These are phyloP conservation scores for Rhododendron simsii DNA, from an alignment of 148 eudicot species.

Conservation along the genomic window DNA sequence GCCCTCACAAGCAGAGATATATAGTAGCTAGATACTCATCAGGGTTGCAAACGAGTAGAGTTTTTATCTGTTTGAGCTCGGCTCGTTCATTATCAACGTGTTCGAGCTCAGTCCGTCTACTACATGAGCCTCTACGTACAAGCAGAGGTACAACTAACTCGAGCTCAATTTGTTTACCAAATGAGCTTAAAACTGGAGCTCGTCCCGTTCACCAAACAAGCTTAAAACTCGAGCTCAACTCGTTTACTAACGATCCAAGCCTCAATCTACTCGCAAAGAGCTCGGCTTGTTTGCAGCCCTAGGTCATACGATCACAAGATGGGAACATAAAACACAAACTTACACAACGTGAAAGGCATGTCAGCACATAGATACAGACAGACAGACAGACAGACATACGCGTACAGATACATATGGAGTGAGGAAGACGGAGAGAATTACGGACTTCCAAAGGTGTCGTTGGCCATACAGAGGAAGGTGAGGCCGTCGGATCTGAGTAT, in stretches of 20 bases:
- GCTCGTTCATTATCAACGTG: not conserved
- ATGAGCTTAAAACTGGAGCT: not conserved
- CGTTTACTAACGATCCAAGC: not conserved
- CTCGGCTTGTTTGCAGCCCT: not conserved
- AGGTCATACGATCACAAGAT: not conserved
- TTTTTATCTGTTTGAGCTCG: not conserved
- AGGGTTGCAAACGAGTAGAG: not conserved
- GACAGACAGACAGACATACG: not conserved
- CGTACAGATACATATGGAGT: not conserved
- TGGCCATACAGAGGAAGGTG: slow-evolving; percentile 90
- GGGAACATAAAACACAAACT: not conserved
- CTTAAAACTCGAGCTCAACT: not conserved
- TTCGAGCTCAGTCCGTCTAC: not conserved
- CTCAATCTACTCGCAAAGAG: not conserved
- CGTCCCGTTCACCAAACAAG: not conserved
- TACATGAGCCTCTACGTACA: not conserved
- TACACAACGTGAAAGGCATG: not conserved
- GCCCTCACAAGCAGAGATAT: not conserved
- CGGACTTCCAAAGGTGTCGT: slow-evolving; percentile 90
- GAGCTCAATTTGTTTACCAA: not conserved
- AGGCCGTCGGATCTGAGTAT: slow-evolving; percentile 72
- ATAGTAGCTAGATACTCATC: not conserved
- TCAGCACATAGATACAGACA: not conserved
- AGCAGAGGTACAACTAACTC: not conserved
- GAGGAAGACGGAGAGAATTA: slow-evolving; percentile 11